A percentile compares a stretch with the other conserved stretches of the same genome.
phyloP scores from a whole-genome alignment of 2,329 filamentous ascomycete species.

The Raffaelea albimanens region DNA sequence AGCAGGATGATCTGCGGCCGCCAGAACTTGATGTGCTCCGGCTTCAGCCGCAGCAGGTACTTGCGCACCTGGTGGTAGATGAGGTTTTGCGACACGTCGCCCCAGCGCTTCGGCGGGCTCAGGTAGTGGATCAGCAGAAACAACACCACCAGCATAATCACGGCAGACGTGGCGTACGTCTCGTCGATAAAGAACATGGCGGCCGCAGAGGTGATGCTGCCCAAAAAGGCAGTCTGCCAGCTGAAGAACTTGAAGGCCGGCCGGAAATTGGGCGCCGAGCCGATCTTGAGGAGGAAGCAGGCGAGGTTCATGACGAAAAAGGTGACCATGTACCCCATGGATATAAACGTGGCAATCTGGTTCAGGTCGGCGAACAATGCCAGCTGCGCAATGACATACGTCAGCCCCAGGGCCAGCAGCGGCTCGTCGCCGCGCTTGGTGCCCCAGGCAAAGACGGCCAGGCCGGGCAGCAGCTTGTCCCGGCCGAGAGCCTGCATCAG shows the following conservation, averaged over 20 bases:
- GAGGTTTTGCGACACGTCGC: slow-evolving; percentile 79
- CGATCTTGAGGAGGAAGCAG: slow-evolving; percentile 77
- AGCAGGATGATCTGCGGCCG: slow-evolving; percentile 78
- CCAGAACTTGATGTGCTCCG: slow-evolving; percentile 93
- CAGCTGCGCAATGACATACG: slow-evolving; percentile 65
- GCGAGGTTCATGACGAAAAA: slow-evolving; percentile 84
- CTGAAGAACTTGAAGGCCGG: slow-evolving; percentile 86
- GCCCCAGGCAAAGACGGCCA: slow-evolving; percentile 65
- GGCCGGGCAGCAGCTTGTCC: slow-evolving; percentile 68
- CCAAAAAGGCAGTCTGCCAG: slow-evolving; percentile 69
- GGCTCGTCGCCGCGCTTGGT: slow-evolving; percentile 66
- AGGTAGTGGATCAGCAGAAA: slow-evolving; percentile 82
- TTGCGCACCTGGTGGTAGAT: slow-evolving; percentile 84
- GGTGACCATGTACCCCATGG: slow-evolving; percentile 82
- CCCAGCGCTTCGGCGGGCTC: slow-evolving; percentile 79
- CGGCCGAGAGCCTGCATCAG: slow-evolving; percentile 73
- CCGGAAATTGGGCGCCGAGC: slow-evolving; percentile 80
- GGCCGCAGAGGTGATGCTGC: slow-evolving; percentile 63
- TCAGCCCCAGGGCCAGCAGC: slow-evolving; percentile 64
- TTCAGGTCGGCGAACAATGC: slow-evolving; percentile 79
- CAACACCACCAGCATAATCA: slow-evolving; percentile 63
- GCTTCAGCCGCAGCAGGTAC: slow-evolving; percentile 71
- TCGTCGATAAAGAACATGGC: slow-evolving; percentile 90
- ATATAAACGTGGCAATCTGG: slow-evolving; percentile 80
- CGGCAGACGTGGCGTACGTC: slow-evolving; percentile 66